These are phyloP conservation scores for Rhodotorula sp. DNA, from an alignment of 1,284 basidiomycete species.

Conservation along the genomic window DNA sequence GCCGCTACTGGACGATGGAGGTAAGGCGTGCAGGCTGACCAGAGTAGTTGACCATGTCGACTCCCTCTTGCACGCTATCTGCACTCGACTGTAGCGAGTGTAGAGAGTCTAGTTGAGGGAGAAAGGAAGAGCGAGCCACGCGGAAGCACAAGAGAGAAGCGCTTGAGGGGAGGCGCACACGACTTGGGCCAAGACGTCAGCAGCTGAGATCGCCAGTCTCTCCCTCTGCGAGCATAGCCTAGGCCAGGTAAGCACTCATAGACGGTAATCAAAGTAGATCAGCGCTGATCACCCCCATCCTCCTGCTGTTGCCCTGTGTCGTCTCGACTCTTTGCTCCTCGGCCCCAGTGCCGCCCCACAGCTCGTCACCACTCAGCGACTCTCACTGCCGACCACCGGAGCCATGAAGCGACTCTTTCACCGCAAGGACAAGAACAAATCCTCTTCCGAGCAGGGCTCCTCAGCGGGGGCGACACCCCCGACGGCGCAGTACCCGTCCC, in stretches of 20 bases:
- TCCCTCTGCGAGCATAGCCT: too few relatives aligned
- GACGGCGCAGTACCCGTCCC: background rate
- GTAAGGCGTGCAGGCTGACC: background rate
- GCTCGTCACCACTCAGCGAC: background rate
- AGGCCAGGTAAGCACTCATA: too few relatives aligned
- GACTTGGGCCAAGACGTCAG: too few relatives aligned
- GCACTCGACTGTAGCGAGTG: background rate
- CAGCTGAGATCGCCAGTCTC: too few relatives aligned
- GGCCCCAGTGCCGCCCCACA: background rate
- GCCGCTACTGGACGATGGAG: too few relatives aligned
- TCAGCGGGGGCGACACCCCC: too few relatives aligned
- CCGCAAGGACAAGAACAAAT: constrained; percentile 5
- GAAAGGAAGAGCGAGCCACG: background rate
- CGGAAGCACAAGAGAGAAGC: background rate
- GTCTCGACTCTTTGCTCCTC: background rate
- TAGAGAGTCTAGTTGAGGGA: background rate
- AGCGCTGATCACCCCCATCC: too few relatives aligned
- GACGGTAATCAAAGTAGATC: too few relatives aligned
- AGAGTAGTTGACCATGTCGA: background rate
- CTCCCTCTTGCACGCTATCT: too few relatives aligned
- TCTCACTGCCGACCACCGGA: background rate
- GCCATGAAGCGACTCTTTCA: constrained; percentile 35
- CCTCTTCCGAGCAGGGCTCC: too few relatives aligned
- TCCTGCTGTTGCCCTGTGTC: too few relatives aligned
- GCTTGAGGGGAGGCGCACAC: background rate